Conservation (phyloP, 176 grass and related monocot species). For the Elymus sibiricus region DNA sequence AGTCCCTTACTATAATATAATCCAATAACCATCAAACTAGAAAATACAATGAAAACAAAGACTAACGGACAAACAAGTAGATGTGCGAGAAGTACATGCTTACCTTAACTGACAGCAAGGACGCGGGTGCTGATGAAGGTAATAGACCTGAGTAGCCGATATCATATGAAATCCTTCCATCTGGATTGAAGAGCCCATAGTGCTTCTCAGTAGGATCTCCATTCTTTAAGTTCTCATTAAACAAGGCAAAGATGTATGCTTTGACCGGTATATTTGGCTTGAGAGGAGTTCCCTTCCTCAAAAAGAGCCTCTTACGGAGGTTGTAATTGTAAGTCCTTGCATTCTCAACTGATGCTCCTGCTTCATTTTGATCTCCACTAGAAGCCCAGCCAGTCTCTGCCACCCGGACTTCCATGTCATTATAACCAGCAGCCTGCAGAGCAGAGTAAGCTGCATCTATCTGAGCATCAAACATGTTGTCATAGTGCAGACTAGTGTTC, state of each 20-base stretch:
- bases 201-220: constrained; percentile 81
- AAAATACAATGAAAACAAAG: neutral
- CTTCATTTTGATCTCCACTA: constrained; percentile 68
- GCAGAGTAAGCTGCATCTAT: constrained; percentile 96
- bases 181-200: constrained; percentile 85
- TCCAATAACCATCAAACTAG: constrained; percentile 6
- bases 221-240: constrained; percentile 81
- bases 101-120: constrained; percentile 60
- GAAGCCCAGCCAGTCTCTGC: constrained; percentile 98
- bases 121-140: constrained; percentile 61
- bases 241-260: constrained; percentile 95
- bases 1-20: neutral
- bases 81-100: constrained; percentile 3
- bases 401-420: constrained; percentile 83
- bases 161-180: constrained; percentile 96
- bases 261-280: constrained; percentile 73
- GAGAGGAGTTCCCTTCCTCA: constrained; percentile 91
- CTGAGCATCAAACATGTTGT: constrained; percentile 99
- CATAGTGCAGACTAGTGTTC: constrained; percentile 85
- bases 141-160: constrained; percentile 67
- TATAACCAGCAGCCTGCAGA: constrained; percentile 73
- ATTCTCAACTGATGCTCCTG: constrained; percentile 72
- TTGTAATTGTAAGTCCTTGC: constrained; percentile 97
- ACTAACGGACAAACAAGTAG: neutral
- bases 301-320: constrained; percentile 77